phyloP scores from a whole-genome alignment of 2,329 filamentous ascomycete genomes.

The Scedosporium minutisporum region DNA sequence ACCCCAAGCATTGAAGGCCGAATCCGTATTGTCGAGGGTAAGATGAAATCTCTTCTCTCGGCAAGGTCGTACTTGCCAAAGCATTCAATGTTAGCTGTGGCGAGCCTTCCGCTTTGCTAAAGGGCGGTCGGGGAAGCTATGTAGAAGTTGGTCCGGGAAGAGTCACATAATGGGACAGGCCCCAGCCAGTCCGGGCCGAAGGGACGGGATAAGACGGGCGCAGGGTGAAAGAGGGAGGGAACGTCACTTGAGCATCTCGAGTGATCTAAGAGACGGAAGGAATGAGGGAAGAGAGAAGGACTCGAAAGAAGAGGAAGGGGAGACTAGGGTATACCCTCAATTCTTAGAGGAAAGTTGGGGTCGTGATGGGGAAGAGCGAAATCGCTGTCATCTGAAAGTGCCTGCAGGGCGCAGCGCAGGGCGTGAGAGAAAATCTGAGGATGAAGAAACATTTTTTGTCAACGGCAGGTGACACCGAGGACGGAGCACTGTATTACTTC shows the following conservation, averaged over 20 bases:
- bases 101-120: neutral
- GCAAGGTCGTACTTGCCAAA: neutral
- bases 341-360: neutral
- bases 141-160: neutral
- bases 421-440: neutral
- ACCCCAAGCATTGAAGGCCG: no score
- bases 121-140: neutral
- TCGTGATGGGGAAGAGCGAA: neutral
- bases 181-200: neutral
- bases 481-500: neutral
- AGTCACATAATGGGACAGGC: conserved; percentile 4
- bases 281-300: neutral
- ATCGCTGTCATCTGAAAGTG: neutral
- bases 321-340: neutral
- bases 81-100: neutral
- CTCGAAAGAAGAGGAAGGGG: neutral
- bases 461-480: neutral
- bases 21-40: neutral
- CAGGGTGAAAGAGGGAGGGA: neutral
- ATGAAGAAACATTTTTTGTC: neutral
- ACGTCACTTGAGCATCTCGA: neutral
- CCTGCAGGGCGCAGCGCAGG: neutral
- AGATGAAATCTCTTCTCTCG: neutral
- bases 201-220: neutral
- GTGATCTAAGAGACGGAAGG: neutral